Base-by-base conservation (phyloP, 768 basidiomycete species). In the Lentinula aciculospora region DNA sequence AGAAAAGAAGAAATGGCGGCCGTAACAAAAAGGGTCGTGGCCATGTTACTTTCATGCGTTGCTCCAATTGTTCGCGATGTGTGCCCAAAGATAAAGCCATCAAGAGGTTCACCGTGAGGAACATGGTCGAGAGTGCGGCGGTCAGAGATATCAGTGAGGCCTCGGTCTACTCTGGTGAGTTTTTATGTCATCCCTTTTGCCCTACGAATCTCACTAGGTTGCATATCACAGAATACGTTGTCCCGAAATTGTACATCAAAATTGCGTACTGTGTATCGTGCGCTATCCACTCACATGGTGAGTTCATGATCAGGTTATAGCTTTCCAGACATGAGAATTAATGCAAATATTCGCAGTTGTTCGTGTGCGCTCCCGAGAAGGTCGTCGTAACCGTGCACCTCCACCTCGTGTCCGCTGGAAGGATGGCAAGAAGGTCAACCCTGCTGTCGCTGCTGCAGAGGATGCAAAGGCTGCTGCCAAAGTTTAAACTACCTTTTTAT, bases 1-100 rank as follows among this genome's bases (percentile, higher is more conserved):
- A 95, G 83, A 97, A 98, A 82, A 88, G 95, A 92, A 89, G 95
- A 91, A 94, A 92, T 83, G 88, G 88, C 72, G 97, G 96, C 66
- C 94, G 97, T 69, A 98, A 97, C 94, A 97, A 98, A 84, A 92
- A 95, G 73, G 94, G 95, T 68, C 94, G 97, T 70, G 97, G 96
- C 74, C 94, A 97, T 76, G 92, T 94, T 74, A 82, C 75, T 62
- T 92, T 91, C 73, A 84, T 99, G 71, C 90, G 97, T 68, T 99
- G 97, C 84, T 95, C 94, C 65, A 99, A 99, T 86, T 99, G 97
- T 85, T 93, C 93, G 70, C 91, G 97, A 66, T 94, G 92, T 72
- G 94, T 97, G 59, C 88, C 81, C 66, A 98, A 98, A 83, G 96
- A 98, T 82, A 98, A 98, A 84, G 96, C 96, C 64, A 97, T 98